Evolutionary conservation across 2,329 filamentous ascomycete species (phyloP).

Genomic region (Trichoderma arundinaceum): DNA sequence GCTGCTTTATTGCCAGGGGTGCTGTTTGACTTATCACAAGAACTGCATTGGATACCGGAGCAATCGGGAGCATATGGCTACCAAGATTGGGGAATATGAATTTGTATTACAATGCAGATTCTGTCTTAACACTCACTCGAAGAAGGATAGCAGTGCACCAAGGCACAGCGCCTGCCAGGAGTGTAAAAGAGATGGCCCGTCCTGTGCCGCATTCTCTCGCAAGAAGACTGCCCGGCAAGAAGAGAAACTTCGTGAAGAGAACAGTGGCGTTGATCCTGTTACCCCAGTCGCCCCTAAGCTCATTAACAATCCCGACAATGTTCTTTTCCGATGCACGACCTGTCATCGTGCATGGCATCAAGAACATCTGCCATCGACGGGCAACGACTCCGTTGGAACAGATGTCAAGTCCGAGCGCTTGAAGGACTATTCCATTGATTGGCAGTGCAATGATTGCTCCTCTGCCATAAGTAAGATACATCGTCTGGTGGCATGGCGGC

Average conservation of each 20-base stretch:
- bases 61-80: constrained; percentile 83
- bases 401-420: constrained; percentile 58
- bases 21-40: constrained; percentile 82
- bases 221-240: constrained; percentile 79
- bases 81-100: constrained; percentile 75
- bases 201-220: constrained; percentile 76
- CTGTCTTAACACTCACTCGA: constrained; percentile 72
- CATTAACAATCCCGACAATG: constrained; percentile 75
- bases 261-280: constrained; percentile 78
- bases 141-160: constrained; percentile 73
- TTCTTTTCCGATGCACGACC: constrained; percentile 80
- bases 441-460: constrained; percentile 81
- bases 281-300: constrained; percentile 64
- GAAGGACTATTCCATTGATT: constrained; percentile 73
- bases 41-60: constrained; percentile 77
- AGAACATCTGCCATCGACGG: constrained; percentile 72
- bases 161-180: constrained; percentile 72
- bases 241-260: constrained; percentile 79
- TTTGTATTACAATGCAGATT: constrained; percentile 91
- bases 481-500: constrained; percentile 87
- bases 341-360: constrained; percentile 85
- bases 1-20: constrained; percentile 89
- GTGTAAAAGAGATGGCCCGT: constrained; percentile 68
- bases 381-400: constrained; percentile 43
- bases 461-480: constrained; percentile 71